Evolutionary conservation across 371 early-diverging fungal species (phyloP).

Genomic region (Mortierella polycephala): DNA sequence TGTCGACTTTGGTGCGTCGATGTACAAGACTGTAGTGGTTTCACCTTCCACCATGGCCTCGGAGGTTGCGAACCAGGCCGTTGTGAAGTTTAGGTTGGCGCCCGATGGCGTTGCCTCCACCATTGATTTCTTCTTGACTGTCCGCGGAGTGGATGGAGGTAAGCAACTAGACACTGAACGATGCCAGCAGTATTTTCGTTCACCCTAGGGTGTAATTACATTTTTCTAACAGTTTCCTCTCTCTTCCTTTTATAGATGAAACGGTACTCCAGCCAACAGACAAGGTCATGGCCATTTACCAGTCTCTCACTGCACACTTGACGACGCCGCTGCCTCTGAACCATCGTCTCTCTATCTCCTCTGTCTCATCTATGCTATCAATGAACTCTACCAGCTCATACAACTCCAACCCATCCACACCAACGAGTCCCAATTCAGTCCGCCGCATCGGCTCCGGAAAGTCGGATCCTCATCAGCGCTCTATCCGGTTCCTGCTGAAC

Average conservation of each 20-base stretch:
- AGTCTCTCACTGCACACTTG: conserved; percentile 66
- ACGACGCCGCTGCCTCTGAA: conserved; percentile 68
- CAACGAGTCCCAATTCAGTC: conserved; percentile 24
- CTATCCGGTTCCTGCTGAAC: conserved; percentile 67
- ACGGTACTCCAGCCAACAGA: conserved; percentile 65
- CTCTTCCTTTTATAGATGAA: conserved; percentile 55
- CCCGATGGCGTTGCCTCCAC: conserved; percentile 49
- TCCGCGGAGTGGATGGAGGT: conserved; percentile 71
- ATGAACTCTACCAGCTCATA: conserved; percentile 35
- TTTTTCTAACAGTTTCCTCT: background rate
- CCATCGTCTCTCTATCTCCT: conserved; percentile 53
- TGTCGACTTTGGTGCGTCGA: conserved; percentile 59
- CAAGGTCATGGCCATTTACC: conserved; percentile 67
- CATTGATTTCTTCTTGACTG: conserved; percentile 59
- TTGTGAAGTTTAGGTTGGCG: conserved; percentile 60
- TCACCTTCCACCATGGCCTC: conserved; percentile 60
- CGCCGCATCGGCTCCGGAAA: conserved; percentile 39
- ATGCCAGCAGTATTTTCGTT: too few relatives aligned
- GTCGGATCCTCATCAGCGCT: conserved; percentile 41
- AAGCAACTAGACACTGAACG: conserved; percentile 2
- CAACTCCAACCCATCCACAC: conserved; percentile 10
- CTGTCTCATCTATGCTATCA: conserved; percentile 53
- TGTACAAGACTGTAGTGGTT: conserved; percentile 61
- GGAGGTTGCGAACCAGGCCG: conserved; percentile 64
- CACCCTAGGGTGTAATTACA: too few relatives aligned